Evolutionary conservation across 306 rosid species (phyloP).

Genomic region (Rosa chinensis): DNA sequence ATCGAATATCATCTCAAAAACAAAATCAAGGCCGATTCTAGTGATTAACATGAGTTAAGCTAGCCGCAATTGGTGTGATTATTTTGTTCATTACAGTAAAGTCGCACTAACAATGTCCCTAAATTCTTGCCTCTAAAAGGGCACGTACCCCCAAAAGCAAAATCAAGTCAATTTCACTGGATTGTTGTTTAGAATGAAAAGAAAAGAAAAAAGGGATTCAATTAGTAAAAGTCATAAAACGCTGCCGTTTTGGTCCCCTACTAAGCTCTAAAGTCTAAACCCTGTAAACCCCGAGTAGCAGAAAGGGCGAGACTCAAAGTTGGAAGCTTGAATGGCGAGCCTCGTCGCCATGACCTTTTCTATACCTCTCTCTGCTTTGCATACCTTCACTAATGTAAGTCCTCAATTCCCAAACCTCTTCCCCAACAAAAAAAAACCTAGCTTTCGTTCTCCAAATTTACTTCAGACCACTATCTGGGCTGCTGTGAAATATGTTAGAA

Average conservation of each 20-base stretch:
- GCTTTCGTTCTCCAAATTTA: background rate
- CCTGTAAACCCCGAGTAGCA: background rate
- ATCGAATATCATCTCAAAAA: too few species aligned
- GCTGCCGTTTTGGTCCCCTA: background rate
- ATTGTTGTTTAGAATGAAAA: too few species aligned
- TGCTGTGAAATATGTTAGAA: background rate
- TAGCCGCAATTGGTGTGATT: background rate
- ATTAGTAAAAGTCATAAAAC: background rate
- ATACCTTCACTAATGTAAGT: slow-evolving; percentile 23
- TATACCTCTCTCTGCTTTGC: slow-evolving; percentile 24
- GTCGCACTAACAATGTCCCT: background rate
- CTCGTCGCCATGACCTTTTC: slow-evolving; percentile 29
- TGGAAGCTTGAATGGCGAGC: slow-evolving; percentile 36
- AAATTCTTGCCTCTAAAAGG: background rate
- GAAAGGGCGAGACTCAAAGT: slow-evolving; percentile 9
- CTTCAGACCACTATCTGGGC: background rate
- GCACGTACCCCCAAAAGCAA: background rate
- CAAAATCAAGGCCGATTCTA: too few species aligned
- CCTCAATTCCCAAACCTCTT: background rate
- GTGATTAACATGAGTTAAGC: background rate
- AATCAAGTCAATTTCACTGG: too few species aligned
- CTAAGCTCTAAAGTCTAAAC: background rate
- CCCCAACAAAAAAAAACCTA: background rate
- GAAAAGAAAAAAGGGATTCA: too few species aligned
- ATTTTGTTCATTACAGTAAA: background rate